Evolutionary conservation across 2,329 filamentous ascomycete species (phyloP), one percentile per base, ranked within the genome.

Genomic region (Orbilia blumenaviensis): DNA sequence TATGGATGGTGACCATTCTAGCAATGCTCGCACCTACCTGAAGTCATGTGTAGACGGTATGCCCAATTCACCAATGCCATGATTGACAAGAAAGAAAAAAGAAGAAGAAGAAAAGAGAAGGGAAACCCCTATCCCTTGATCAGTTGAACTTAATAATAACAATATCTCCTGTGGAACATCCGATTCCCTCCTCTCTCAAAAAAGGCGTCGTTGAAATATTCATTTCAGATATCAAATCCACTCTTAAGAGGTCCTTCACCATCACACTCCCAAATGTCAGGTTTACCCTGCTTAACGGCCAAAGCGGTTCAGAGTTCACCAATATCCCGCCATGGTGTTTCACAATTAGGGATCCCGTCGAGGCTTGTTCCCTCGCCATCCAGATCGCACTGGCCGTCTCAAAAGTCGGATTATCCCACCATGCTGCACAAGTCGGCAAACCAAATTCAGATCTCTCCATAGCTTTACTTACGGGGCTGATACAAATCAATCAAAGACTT

Each of bases 21-120:
- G 42, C 10, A 29, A 34, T 12, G 58, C 50, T 9, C 58, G 50
- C 0, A 29, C 60, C 1, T 76, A 69, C 23, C 25, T 76, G 4
- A 76, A 67, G 38, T 64, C 64, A 6, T 76, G 72, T 38, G 64
- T 76, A 36, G 64, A 76, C 34, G 72, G 72, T 76, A 76, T 9
- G 72, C 23, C 21, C 9, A 63, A 58, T 8, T 36, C 32, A 16
- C n/a, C 5, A 52, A 29, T 27, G 23, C 14, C 6, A 32, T 32
- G 21, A n/a, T n/a, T n/a, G n/a, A n/a, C n/a, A n/a, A n/a, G n/a
- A n/a, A n/a, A n/a, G n/a, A n/a, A n/a, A n/a, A n/a, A n/a, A n/a
- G n/a, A n/a, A n/a, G n/a, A n/a, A n/a, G n/a, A n/a, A n/a, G n/a
- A n/a, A n/a, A n/a, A n/a, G n/a, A n/a, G n/a, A n/a, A n/a, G n/a